Evolutionary conservation across 495 filamentous ascomycete genomes (phyloP).

Genomic region (Xylaria telfairii): DNA sequence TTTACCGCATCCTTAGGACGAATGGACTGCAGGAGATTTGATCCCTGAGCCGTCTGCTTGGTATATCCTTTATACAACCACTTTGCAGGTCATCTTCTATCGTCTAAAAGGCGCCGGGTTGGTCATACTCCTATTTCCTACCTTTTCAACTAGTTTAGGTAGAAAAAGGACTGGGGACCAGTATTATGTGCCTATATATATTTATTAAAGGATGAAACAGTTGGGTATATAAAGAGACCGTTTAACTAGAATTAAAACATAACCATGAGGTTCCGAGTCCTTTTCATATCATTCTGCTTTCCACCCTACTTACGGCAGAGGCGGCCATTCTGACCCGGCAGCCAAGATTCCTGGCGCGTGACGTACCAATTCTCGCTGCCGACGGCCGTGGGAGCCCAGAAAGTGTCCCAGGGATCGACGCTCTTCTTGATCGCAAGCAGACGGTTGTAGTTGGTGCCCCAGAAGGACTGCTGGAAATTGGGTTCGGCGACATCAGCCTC

Average conservation of each 20-base stretch:
- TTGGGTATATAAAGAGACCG: background rate
- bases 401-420: slow-evolving; percentile 56
- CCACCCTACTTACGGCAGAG: slow-evolving; percentile 15
- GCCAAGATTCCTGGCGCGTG: slow-evolving; percentile 27
- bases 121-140: background rate
- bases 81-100: background rate
- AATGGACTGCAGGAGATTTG: background rate
- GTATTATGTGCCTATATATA: background rate
- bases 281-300: background rate
- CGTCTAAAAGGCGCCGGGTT: background rate
- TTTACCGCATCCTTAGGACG: background rate
- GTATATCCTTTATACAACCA: background rate
- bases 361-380: slow-evolving; percentile 55
- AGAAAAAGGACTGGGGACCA: background rate
- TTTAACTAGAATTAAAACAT: background rate
- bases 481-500: slow-evolving; percentile 62
- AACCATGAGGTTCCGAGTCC: background rate
- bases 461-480: slow-evolving; percentile 65
- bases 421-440: slow-evolving; percentile 54
- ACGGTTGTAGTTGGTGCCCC: slow-evolving; percentile 49
- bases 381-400: slow-evolving; percentile 59
- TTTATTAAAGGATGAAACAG: background rate
- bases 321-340: slow-evolving; percentile 26
- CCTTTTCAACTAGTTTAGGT: background rate
- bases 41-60: background rate